phyloP scores from a whole-genome alignment of 2,329 filamentous ascomycete species.

The Cadophora gregata region DNA sequence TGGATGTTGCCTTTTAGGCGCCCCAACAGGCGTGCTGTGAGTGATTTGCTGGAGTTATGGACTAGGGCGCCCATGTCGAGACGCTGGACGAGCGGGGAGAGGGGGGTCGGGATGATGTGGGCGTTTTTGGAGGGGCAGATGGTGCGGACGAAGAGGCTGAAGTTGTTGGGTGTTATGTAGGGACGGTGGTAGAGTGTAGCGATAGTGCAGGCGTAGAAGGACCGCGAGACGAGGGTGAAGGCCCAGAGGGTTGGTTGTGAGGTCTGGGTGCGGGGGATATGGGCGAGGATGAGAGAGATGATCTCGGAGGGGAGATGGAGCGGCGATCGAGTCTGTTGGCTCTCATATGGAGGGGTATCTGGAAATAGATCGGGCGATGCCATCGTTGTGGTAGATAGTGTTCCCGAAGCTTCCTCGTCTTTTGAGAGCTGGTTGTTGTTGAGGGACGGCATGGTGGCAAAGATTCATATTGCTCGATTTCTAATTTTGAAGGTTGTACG shows the following conservation, averaged over 20 bases:
- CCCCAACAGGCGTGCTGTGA: conserved; percentile 44
- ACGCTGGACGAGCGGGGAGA: conserved; percentile 39
- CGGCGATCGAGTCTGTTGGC: not conserved
- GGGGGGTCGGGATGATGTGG: conserved; percentile 41
- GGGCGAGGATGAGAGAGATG: conserved; percentile 41
- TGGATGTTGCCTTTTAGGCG: conserved; percentile 44
- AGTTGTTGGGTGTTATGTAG: conserved; percentile 41
- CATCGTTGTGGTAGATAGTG: not conserved
- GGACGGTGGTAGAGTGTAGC: conserved; percentile 41
- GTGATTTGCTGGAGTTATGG: conserved; percentile 41
- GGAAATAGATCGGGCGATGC: no score
- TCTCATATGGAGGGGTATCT: not conserved
- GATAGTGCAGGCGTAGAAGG: conserved; percentile 42
- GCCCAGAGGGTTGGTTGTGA: conserved; percentile 40
- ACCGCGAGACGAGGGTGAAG: conserved; percentile 41
- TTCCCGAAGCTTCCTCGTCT: not conserved
- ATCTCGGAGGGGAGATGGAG: conserved; percentile 43
- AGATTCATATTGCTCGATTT: not conserved
- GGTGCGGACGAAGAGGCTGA: conserved; percentile 42
- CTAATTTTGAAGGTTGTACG: not conserved
- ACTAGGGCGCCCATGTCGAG: conserved; percentile 45
- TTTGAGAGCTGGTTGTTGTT: not conserved
- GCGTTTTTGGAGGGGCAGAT: conserved; percentile 47
- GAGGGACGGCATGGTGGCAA: conserved; percentile 1
- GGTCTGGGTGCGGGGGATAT: conserved; percentile 34